Percentiles rank a stretch among this genome's conserved stretches.
Conservation (phyloP, 2,329 filamentous ascomycete species). For the Diaporthe helianthi region DNA sequence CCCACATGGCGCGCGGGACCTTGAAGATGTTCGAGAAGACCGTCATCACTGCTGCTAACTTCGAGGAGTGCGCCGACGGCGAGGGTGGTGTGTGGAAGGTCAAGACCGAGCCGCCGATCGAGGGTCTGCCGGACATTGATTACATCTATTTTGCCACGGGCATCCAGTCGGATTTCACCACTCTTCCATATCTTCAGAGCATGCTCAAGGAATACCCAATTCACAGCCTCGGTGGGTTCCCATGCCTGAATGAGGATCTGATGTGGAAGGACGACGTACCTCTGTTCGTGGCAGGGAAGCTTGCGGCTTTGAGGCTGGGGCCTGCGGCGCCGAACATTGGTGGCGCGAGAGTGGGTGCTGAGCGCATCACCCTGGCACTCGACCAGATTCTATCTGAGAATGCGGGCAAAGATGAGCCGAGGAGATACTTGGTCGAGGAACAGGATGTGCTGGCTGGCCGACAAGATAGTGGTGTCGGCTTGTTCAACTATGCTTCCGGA, state of each 20-base stretch:
- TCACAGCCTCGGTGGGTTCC: conserved; percentile 68
- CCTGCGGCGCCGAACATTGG: conserved; percentile 78
- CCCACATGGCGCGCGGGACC: conserved; percentile 59
- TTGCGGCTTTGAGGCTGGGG: conserved; percentile 73
- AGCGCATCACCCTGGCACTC: conserved; percentile 75
- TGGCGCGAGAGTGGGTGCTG: conserved; percentile 74
- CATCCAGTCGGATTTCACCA: conserved; percentile 66
- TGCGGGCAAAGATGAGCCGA: not conserved
- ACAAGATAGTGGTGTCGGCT: conserved; percentile 5
- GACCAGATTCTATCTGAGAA: conserved; percentile 58
- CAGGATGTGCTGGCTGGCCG: conserved; percentile 13
- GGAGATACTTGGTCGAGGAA: conserved; percentile 40
- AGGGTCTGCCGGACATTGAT: conserved; percentile 62
- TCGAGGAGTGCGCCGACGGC: conserved; percentile 51
- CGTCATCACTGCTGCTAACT: conserved; percentile 57
- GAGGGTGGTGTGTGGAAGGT: conserved; percentile 49
- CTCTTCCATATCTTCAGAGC: conserved; percentile 66
- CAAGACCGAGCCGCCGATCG: conserved; percentile 59
- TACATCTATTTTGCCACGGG: conserved; percentile 77
- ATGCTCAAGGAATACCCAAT: conserved; percentile 69
- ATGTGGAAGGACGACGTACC: conserved; percentile 79
- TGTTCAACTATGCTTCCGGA: conserved; percentile 30
- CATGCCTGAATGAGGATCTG: conserved; percentile 77
- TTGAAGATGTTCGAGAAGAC: conserved; percentile 66
- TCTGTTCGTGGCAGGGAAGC: conserved; percentile 72